Evolutionary conservation across 805 yeast genomes (phyloP).

Genomic region (Tetrapisispora phaffii): DNA sequence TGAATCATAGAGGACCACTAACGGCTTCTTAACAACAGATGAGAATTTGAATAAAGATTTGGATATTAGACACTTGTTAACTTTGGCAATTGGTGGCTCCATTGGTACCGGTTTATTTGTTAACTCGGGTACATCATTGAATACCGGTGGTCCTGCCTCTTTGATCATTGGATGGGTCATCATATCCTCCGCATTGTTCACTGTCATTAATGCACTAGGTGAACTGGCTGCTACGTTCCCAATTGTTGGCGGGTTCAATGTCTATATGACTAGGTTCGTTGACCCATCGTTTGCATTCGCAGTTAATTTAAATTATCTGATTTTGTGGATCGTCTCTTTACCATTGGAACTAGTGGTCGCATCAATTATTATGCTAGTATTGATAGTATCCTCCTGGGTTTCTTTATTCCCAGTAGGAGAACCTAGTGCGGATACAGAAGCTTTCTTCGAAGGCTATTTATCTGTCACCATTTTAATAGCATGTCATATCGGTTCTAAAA

Average conservation of each 20-base stretch:
- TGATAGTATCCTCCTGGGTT: slow-evolving; percentile 69
- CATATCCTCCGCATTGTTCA: slow-evolving; percentile 49
- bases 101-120: slow-evolving; percentile 63
- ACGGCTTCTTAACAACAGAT: slow-evolving; percentile 4
- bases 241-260: slow-evolving; percentile 44
- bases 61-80: slow-evolving; percentile 40
- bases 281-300: slow-evolving; percentile 51
- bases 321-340: slow-evolving; percentile 46
- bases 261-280: slow-evolving; percentile 41
- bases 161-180: slow-evolving; percentile 46
- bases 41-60: slow-evolving; percentile 10
- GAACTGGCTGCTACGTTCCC: slow-evolving; percentile 47
- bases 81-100: slow-evolving; percentile 61
- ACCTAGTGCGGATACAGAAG: slow-evolving; percentile 7
- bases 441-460: slow-evolving; percentile 57
- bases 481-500: slow-evolving; percentile 41
- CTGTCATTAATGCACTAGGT: slow-evolving; percentile 47
- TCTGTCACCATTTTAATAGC: slow-evolving; percentile 55
- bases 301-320: slow-evolving; percentile 42
- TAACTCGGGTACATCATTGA: slow-evolving; percentile 52
- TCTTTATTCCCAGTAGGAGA: slow-evolving; percentile 55
- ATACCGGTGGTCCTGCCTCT: slow-evolving; percentile 57
- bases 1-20: neutral
- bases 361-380: slow-evolving; percentile 42
- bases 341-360: slow-evolving; percentile 55